Evolutionary conservation across 1,139 yeast genomes (phyloP).

Genomic region (Pichia sp.): DNA sequence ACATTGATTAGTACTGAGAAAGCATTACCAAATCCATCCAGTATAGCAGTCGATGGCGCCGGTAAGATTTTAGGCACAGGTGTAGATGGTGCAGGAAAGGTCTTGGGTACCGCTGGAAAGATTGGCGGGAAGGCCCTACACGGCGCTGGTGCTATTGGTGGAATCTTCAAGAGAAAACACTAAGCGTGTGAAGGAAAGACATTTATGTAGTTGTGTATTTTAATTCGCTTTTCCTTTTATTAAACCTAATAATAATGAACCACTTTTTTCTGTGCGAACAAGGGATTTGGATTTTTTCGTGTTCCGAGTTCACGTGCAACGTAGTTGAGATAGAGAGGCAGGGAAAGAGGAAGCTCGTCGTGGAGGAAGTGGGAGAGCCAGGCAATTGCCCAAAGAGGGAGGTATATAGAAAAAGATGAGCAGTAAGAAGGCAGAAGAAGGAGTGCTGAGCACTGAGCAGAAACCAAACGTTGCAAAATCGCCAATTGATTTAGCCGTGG

Average conservation of each 20-base stretch:
- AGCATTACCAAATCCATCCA: constrained; percentile 24
- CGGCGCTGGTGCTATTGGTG: constrained; percentile 17
- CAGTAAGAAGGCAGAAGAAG: background rate
- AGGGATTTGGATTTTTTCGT: background rate
- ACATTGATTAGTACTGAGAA: constrained; percentile 40
- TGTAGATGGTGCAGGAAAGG: constrained; percentile 41
- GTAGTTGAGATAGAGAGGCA: background rate
- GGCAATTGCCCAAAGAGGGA: background rate
- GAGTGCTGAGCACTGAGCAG: background rate
- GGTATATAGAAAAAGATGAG: background rate
- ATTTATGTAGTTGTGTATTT: background rate
- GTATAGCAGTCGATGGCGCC: constrained; percentile 36
- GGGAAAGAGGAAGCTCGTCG: background rate
- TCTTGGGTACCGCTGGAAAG: constrained; percentile 41
- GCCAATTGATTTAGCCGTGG: background rate
- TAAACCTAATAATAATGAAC: background rate
- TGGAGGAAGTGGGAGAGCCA: no score
- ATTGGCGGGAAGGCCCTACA: constrained; percentile 34
- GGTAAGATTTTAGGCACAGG: constrained; percentile 42
- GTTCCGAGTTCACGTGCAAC: background rate
- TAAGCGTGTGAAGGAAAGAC: background rate
- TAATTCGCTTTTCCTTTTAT: background rate
- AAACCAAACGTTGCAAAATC: background rate
- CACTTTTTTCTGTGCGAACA: background rate
- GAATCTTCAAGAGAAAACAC: constrained; percentile 16